Percentiles rank a stretch among this genome's conserved stretches.
Evolutionary conservation across 2,329 filamentous ascomycete genomes (phyloP).

Genomic region (Myrmaecium sp.): DNA sequence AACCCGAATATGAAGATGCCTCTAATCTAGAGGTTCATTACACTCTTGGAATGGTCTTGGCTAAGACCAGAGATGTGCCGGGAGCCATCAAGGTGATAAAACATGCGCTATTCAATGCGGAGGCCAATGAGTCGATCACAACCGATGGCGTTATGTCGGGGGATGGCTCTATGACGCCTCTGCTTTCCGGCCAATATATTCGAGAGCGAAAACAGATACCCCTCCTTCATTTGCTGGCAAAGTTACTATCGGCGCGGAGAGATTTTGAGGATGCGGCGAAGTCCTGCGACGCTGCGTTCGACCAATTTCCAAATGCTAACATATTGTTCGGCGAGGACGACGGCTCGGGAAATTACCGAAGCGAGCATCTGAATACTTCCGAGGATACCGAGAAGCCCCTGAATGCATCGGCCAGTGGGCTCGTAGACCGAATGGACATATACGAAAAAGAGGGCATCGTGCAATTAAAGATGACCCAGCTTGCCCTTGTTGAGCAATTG

Average conservation of each 20-base stretch:
- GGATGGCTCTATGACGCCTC: conserved; percentile 5
- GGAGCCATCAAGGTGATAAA: conserved; percentile 72
- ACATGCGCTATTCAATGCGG: conserved; percentile 47
- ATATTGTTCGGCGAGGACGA: conserved; percentile 51
- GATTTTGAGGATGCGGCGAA: conserved; percentile 66
- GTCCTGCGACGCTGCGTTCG: conserved; percentile 79
- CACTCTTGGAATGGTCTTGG: conserved; percentile 66
- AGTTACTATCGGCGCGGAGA: conserved; percentile 72
- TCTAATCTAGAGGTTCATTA: conserved; percentile 64
- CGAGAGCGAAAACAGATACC: conserved; percentile 53
- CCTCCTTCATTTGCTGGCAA: conserved; percentile 77
- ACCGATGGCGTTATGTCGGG: conserved; percentile 16
- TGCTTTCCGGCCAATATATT: conserved; percentile 14
- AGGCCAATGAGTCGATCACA: conserved; percentile 11
- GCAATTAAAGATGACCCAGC: conserved; percentile 92
- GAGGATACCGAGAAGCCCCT: conserved; percentile 13
- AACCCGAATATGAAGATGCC: conserved; percentile 45
- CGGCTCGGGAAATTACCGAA: conserved; percentile 32
- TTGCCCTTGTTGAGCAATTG: conserved; percentile 64
- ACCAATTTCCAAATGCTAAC: conserved; percentile 62
- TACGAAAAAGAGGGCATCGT: conserved; percentile 74
- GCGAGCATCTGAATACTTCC: conserved; percentile 45
- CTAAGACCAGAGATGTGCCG: conserved; percentile 67
- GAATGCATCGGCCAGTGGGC: conserved; percentile 21
- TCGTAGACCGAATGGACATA: conserved; percentile 66